phyloP scores from a whole-genome alignment of 768 basidiomycete species.

The Boletus huronensis region DNA sequence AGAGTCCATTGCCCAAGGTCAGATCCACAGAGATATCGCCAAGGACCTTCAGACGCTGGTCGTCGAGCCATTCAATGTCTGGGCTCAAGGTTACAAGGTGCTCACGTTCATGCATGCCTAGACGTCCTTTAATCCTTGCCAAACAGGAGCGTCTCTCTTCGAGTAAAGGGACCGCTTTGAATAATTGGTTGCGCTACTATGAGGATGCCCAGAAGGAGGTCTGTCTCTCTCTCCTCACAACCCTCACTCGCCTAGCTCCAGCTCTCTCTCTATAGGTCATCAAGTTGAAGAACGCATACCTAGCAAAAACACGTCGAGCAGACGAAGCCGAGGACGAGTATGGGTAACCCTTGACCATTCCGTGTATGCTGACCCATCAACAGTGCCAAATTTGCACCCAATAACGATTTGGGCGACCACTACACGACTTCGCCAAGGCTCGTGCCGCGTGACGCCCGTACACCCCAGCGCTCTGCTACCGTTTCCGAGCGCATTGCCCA shows the following conservation, averaged over 20 bases:
- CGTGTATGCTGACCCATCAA: conserved; percentile 8
- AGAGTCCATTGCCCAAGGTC: conserved; percentile 70
- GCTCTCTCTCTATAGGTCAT: conserved; percentile 35
- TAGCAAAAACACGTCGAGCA: conserved; percentile 74
- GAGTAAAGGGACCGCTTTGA: conserved; percentile 55
- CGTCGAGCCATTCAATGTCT: conserved; percentile 74
- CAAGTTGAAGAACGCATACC: conserved; percentile 74
- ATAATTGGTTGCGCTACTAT: conserved; percentile 67
- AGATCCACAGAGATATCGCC: conserved; percentile 66
- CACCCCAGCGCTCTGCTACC: conserved; percentile 64
- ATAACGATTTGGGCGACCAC: conserved; percentile 56
- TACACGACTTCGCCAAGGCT: conserved; percentile 80
- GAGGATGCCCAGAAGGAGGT: conserved; percentile 68
- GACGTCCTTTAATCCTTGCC: conserved; percentile 14
- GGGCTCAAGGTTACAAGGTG: conserved; percentile 76
- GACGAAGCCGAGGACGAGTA: conserved; percentile 96
- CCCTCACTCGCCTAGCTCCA: background rate
- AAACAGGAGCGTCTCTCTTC: conserved; percentile 58
- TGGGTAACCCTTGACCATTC: conserved; percentile 29
- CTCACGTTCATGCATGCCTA: conserved; percentile 1
- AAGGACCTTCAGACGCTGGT: conserved; percentile 74
- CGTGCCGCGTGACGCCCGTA: conserved; percentile 51
- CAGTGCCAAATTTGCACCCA: conserved; percentile 88
- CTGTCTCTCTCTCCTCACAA: conserved; percentile 6
- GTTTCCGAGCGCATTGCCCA: conserved; percentile 85